phyloP scores from a whole-genome alignment of 345 rosid genomes.

The Eucalyptus sp. region DNA sequence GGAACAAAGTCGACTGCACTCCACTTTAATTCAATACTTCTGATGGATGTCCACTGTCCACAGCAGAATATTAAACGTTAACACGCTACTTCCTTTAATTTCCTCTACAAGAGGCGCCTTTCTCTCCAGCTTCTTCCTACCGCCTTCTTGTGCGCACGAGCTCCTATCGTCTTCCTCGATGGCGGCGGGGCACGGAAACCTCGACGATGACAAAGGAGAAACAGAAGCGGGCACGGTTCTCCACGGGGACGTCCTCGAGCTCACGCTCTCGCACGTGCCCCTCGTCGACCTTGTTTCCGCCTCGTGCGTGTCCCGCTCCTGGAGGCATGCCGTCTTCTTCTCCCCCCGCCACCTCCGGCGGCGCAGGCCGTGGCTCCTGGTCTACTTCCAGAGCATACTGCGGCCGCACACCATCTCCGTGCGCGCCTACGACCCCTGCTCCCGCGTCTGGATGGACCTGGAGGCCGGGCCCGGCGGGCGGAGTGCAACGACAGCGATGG shows the following conservation, averaged over 20 bases:
- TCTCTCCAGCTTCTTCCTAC: too few relatives aligned
- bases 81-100: too few relatives aligned
- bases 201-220: background rate
- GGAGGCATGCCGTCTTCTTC: constrained; percentile 53
- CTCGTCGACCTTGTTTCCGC: constrained; percentile 55
- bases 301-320: constrained; percentile 47
- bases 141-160: too few relatives aligned
- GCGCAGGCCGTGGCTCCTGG: constrained; percentile 53
- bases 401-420: constrained; percentile 12
- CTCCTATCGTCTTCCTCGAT: too few relatives aligned
- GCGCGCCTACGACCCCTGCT: constrained; percentile 44
- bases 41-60: too few relatives aligned
- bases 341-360: constrained; percentile 37
- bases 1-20: too few relatives aligned
- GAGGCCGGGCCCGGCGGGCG: background rate
- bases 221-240: background rate
- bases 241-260: constrained; percentile 40
- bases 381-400: constrained; percentile 27
- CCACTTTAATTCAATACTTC: too few relatives aligned
- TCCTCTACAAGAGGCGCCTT: too few relatives aligned
- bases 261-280: constrained; percentile 41
- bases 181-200: too few relatives aligned
- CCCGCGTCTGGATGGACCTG: constrained; percentile 39
- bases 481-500: too few relatives aligned
- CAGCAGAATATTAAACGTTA: too few relatives aligned